phyloP scores from a whole-genome alignment of 2,329 filamentous ascomycete species.

The Rhynchosporium graminicola region DNA sequence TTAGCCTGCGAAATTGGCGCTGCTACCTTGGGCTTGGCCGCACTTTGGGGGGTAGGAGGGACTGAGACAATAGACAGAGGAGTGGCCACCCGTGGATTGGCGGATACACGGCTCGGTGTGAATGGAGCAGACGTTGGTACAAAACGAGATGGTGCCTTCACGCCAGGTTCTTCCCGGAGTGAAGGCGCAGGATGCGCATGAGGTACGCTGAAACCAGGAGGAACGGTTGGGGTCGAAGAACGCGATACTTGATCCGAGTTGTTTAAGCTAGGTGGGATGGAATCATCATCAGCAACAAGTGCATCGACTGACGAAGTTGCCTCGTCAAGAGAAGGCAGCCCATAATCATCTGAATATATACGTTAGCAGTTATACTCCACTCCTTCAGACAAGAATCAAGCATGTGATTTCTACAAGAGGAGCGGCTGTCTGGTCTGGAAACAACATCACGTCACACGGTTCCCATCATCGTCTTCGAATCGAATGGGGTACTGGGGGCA shows the following conservation, averaged over 20 bases:
- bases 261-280: conserved; percentile 21
- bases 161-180: conserved; percentile 30
- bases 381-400: conserved; percentile 25
- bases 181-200: conserved; percentile 44
- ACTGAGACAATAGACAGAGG: conserved; percentile 37
- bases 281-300: conserved; percentile 59
- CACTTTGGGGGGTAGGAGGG: conserved; percentile 29
- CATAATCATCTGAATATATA: conserved; percentile 57
- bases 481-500: conserved; percentile 42
- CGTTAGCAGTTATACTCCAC: conserved; percentile 30
- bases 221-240: conserved; percentile 45
- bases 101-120: conserved; percentile 34
- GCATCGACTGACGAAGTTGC: conserved; percentile 66
- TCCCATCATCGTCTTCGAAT: conserved; percentile 62
- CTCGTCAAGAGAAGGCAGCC: conserved; percentile 59
- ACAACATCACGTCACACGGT: conserved; percentile 54
- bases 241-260: conserved; percentile 33
- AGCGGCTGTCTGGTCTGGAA: conserved; percentile 28
- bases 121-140: conserved; percentile 37
- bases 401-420: conserved; percentile 45
- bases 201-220: conserved; percentile 47
- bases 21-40: not conserved
- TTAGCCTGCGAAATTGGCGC: conserved; percentile 41
- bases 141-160: conserved; percentile 34
- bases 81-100: conserved; percentile 33